These are phyloP conservation scores for Agroathelia rolfsii DNA, from an alignment of 1,284 basidiomycete genomes.

Conservation along the genomic window DNA sequence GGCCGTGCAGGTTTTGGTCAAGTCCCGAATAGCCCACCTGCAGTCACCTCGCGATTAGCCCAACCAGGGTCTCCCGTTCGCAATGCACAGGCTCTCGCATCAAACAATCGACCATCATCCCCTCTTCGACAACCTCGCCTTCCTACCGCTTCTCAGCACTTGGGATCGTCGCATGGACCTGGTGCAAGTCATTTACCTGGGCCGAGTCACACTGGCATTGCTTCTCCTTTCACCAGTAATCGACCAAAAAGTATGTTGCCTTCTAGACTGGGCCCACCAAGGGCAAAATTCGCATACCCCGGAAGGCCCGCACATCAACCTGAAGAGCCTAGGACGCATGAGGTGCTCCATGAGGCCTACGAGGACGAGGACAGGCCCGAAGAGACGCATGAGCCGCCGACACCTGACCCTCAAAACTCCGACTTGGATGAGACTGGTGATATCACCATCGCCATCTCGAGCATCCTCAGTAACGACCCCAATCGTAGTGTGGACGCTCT, in stretches of 20 bases:
- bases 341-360: no score
- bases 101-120: conserved; percentile 8
- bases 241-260: conserved; percentile 59
- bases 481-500: conserved; percentile 85
- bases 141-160: no score
- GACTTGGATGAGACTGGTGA: conserved; percentile 32
- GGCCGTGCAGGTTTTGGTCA: no score
- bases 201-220: no score
- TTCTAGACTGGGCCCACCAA: conserved; percentile 57
- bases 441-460: conserved; percentile 71
- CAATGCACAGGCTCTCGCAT: conserved; percentile 17
- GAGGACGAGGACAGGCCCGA: no score
- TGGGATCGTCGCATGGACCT: conserved; percentile 10
- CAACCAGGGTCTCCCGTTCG: conserved; percentile 41
- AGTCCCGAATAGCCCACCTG: no score
- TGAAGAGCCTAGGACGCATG: conserved; percentile 3
- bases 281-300: conserved; percentile 28
- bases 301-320: conserved; percentile 16
- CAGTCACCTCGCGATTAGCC: conserved; percentile 13
- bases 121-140: conserved; percentile 9
- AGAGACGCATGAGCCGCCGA: conserved; percentile 13
- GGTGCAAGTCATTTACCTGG: conserved; percentile 20
- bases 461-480: conserved; percentile 78
- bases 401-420: conserved; percentile 17
- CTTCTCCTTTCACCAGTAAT: conserved; percentile 36